phyloP scores from a whole-genome alignment of 768 basidiomycete genomes.

The Tulasnella sp. region DNA sequence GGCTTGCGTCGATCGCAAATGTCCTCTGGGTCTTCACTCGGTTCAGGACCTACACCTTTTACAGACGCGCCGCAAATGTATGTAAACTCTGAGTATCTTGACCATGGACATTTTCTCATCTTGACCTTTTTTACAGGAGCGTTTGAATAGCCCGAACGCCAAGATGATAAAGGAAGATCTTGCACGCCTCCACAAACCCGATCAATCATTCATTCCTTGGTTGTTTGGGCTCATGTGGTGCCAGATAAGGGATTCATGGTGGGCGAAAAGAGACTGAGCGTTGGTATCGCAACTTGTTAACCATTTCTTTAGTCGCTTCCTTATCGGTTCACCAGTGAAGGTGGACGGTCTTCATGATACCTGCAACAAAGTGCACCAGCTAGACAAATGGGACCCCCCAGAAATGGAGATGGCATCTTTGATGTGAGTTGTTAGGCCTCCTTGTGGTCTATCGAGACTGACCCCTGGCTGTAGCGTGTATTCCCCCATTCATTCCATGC shows the following conservation, averaged over 20 bases:
- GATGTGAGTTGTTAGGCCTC: slow-evolving; percentile 39
- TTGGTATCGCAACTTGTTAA: neutral
- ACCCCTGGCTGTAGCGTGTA: slow-evolving; percentile 53
- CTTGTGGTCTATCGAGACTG: neutral
- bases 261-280: slow-evolving; percentile 39
- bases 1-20: slow-evolving; percentile 32
- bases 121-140: slow-evolving; percentile 24
- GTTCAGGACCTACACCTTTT: slow-evolving; percentile 30
- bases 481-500: slow-evolving; percentile 74
- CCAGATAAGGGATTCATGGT: slow-evolving; percentile 21
- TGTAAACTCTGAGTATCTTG: neutral
- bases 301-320: slow-evolving; percentile 48
- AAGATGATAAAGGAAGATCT: slow-evolving; percentile 32
- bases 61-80: slow-evolving; percentile 18
- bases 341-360: slow-evolving; percentile 44
- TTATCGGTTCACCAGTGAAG: slow-evolving; percentile 52
- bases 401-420: slow-evolving; percentile 72
- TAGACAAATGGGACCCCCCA: slow-evolving; percentile 78
- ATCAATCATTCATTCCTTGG: slow-evolving; percentile 4
- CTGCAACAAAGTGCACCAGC: slow-evolving; percentile 64
- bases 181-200: neutral
- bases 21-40: slow-evolving; percentile 34
- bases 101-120: neutral
- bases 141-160: slow-evolving; percentile 34
- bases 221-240: slow-evolving; percentile 3